Percentiles rank a stretch among this genome's conserved stretches.
Conservation (phyloP, 1,284 basidiomycete genomes). For the Baeospora myosura region DNA sequence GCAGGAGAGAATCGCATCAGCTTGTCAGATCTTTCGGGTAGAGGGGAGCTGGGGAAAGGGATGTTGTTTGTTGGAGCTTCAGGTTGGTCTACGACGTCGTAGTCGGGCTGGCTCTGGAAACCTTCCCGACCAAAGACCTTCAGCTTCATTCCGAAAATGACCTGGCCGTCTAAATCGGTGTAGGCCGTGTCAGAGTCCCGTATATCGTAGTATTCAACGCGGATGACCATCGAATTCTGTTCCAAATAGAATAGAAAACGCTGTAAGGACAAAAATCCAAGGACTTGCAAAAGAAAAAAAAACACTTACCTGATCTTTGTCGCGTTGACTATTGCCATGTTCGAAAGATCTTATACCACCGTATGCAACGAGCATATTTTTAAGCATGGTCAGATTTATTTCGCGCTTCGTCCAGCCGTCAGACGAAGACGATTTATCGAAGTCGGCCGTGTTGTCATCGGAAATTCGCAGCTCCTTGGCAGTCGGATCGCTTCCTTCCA, state of each 20-base stretch:
- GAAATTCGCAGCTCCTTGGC: neutral
- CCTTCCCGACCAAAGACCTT: slow-evolving; percentile 21
- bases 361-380: slow-evolving; percentile 27
- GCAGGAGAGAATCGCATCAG: slow-evolving; percentile 19
- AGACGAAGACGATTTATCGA: neutral
- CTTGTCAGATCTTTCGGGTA: slow-evolving; percentile 16
- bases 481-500: neutral
- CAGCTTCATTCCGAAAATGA: slow-evolving; percentile 39
- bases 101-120: slow-evolving; percentile 8
- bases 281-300: neutral
- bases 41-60: slow-evolving; percentile 2
- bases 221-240: slow-evolving; percentile 24
- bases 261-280: neutral
- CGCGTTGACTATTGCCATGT: slow-evolving; percentile 10
- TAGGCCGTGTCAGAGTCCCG: slow-evolving; percentile 44
- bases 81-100: slow-evolving; percentile 5
- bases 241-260: too few species aligned
- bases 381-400: slow-evolving; percentile 23
- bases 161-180: slow-evolving; percentile 30
- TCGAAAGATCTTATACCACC: slow-evolving; percentile 27
- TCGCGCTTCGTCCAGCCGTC: slow-evolving; percentile 7
- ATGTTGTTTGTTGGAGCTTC: slow-evolving; percentile 1
- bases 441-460: neutral
- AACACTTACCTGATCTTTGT: slow-evolving; percentile 18
- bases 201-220: slow-evolving; percentile 58